Conservation (phyloP, 108 stramenopile genomes). For the Pseudonitzschia pungens region DNA sequence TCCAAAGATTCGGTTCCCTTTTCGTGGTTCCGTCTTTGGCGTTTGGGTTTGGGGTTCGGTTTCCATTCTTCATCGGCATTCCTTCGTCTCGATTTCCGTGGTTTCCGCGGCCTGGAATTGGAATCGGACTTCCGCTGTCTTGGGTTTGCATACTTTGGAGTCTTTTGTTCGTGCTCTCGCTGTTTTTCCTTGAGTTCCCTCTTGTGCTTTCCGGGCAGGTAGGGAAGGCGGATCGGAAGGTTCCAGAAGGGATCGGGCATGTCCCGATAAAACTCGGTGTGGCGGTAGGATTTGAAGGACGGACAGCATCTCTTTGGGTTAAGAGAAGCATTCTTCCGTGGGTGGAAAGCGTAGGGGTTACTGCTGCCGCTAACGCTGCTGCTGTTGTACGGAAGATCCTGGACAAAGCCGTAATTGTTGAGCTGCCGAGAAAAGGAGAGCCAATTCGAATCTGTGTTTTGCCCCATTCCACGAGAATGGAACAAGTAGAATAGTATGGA, state of each 20-base stretch:
- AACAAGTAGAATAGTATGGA: too few species aligned
- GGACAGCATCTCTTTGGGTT: background rate
- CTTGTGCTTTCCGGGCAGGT: constrained; percentile 8
- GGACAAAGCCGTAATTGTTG: constrained; percentile 18
- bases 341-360: background rate
- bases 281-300: background rate
- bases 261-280: background rate
- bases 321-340: too few species aligned
- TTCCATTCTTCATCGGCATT: too few species aligned
- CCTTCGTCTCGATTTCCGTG: background rate
- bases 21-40: too few species aligned
- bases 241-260: background rate
- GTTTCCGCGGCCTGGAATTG: background rate
- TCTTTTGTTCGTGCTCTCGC: background rate
- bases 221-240: background rate
- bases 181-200: background rate
- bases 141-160: background rate
- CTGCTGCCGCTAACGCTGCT: constrained; percentile 15
- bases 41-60: too few species aligned
- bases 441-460: constrained; percentile 10
- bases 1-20: too few species aligned
- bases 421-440: constrained; percentile 18
- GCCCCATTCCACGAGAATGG: too few species aligned
- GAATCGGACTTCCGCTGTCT: background rate
- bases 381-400: background rate